Evolutionary conservation across 495 filamentous ascomycete genomes (phyloP).

Genomic region (Neurospora pannonica): DNA sequence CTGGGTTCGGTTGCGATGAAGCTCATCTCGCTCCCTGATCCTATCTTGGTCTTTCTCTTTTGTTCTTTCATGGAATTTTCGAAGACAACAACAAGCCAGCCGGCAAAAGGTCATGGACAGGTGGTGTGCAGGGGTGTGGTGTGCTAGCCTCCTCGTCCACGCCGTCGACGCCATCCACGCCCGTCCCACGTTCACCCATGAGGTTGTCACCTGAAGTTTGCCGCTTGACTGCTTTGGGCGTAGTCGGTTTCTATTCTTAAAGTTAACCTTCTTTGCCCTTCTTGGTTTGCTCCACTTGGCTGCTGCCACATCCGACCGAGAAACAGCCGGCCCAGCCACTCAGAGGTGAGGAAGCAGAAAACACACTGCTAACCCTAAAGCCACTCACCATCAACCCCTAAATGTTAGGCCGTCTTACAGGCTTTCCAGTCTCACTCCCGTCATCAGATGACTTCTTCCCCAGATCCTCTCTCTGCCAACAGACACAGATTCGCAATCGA

Average conservation of each 20-base stretch:
- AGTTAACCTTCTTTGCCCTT: constrained; percentile 18
- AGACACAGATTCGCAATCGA: background rate
- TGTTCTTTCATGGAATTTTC: background rate
- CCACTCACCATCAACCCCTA: background rate
- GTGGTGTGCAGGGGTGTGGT: background rate
- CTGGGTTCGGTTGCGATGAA: background rate
- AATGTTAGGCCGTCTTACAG: background rate
- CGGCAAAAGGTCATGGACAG: background rate
- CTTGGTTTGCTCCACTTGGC: background rate
- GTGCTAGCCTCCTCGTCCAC: background rate
- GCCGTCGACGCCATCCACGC: background rate
- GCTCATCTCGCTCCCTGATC: background rate
- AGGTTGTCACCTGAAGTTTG: background rate
- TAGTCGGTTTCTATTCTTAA: constrained; percentile 24
- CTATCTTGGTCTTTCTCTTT: background rate
- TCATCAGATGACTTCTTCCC: background rate
- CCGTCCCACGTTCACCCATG: background rate
- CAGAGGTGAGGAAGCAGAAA: background rate
- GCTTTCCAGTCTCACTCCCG: background rate
- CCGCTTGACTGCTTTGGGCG: constrained; percentile 4
- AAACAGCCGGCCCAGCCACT: constrained; percentile 1
- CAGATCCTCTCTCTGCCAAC: background rate
- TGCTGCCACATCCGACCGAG: constrained; percentile 9
- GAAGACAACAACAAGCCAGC: background rate
- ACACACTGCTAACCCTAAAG: background rate